phyloP scores from a whole-genome alignment of 176 grass and related monocot genomes.

The Microstegium vimineum region DNA sequence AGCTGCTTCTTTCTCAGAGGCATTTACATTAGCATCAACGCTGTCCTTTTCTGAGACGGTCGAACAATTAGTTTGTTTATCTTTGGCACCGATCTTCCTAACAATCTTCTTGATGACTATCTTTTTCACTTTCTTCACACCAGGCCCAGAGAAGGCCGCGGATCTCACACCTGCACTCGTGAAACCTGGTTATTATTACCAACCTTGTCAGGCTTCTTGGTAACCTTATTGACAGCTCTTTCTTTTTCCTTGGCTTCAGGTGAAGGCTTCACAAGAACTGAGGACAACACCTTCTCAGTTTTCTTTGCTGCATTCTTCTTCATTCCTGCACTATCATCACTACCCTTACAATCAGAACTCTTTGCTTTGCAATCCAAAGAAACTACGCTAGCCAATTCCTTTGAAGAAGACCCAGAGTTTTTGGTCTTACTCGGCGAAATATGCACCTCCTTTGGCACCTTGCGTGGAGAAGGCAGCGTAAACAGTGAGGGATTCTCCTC shows the following conservation, averaged over 20 bases:
- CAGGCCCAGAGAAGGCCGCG: conserved; percentile 10
- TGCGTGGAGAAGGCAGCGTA: conserved; percentile 27
- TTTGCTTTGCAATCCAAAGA: conserved; percentile 40
- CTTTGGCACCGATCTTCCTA: conserved; percentile 44
- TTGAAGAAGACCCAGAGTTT: conserved; percentile 20
- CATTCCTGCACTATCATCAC: conserved; percentile 36
- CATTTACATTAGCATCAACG: conserved; percentile 23
- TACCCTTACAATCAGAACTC: conserved; percentile 33
- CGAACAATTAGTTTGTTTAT: conserved; percentile 34
- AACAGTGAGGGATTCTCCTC: conserved; percentile 49
- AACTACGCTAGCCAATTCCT: conserved; percentile 34
- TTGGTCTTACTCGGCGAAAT: conserved; percentile 40
- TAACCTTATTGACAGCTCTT: conserved; percentile 34
- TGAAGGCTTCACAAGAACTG: conserved; percentile 45
- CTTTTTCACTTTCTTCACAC: conserved; percentile 48
- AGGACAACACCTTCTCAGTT: conserved; percentile 41
- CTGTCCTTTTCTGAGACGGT: conserved; percentile 34
- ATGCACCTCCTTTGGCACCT: conserved; percentile 33
- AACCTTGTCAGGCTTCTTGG: conserved; percentile 24
- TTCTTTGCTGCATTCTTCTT: conserved; percentile 60
- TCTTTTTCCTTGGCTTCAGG: conserved; percentile 38
- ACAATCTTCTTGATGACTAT: conserved; percentile 51
- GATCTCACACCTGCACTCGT: conserved; percentile 3
- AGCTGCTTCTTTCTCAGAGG: conserved; percentile 50
- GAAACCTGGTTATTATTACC: not conserved